Evolutionary conservation across 1,284 basidiomycete genomes (phyloP).

Genomic region (Puccinia brachypodii): DNA sequence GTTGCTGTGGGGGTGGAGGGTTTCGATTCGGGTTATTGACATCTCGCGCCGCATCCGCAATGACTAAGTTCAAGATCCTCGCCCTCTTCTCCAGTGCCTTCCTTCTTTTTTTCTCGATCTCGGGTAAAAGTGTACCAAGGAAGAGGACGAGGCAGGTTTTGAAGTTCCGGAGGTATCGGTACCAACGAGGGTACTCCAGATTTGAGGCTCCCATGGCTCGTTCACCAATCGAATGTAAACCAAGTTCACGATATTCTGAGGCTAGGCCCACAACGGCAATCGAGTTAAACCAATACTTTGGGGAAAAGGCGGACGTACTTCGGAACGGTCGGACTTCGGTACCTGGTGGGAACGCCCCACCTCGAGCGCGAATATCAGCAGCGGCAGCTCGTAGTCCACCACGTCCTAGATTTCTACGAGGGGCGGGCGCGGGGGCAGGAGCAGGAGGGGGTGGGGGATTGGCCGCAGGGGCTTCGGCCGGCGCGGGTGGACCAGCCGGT

Average conservation of each 20-base stretch:
- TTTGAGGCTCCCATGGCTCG: conserved; percentile 39
- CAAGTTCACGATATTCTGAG: conserved; percentile 54
- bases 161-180: conserved; percentile 47
- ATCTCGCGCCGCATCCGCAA: conserved; percentile 43
- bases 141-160: conserved; percentile 52
- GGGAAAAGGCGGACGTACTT: conserved; percentile 51
- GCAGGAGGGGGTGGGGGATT: conserved; percentile 11
- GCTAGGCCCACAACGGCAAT: conserved; percentile 54
- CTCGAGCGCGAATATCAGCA: conserved; percentile 49
- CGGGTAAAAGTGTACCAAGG: conserved; percentile 54
- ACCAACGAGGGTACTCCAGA: conserved; percentile 45
- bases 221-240: conserved; percentile 51
- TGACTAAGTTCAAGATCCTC: conserved; percentile 51
- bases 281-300: conserved; percentile 55
- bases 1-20: not conserved
- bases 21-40: not conserved
- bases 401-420: conserved; percentile 12
- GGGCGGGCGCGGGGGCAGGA: not conserved
- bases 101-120: conserved; percentile 54
- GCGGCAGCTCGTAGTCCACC: conserved; percentile 43
- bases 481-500: not conserved
- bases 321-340: conserved; percentile 45
- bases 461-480: not conserved
- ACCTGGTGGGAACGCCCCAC: conserved; percentile 43
- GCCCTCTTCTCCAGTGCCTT: conserved; percentile 54